A percentile compares a stretch with the other conserved stretches of the same genome.
Evolutionary conservation across 2,329 filamentous ascomycete genomes (phyloP).

Genomic region (Fusarium sacchari): DNA sequence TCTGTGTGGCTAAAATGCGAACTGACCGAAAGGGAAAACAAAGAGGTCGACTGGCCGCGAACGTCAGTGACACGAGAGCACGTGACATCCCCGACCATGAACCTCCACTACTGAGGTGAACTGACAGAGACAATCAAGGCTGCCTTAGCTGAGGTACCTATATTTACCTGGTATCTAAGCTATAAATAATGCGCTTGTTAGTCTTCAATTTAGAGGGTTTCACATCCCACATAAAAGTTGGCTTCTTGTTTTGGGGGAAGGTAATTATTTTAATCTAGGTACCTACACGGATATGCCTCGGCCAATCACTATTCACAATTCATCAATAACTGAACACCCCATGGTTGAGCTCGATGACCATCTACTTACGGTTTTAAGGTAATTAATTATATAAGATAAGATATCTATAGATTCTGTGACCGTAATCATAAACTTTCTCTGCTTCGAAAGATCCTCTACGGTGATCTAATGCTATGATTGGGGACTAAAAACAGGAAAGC

Average conservation of each 20-base stretch:
- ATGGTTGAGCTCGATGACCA: not conserved
- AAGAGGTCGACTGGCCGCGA: not conserved
- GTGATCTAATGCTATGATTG: not conserved
- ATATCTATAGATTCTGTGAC: not conserved
- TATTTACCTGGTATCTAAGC: too few relatives aligned
- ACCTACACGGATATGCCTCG: not conserved
- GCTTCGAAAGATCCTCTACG: not conserved
- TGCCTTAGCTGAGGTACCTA: not conserved
- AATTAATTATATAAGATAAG: too few relatives aligned
- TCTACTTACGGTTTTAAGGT: not conserved
- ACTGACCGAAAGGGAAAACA: slow-evolving; percentile 21
- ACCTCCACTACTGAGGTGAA: not conserved
- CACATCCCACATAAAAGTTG: not conserved
- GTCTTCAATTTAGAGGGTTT: not conserved
- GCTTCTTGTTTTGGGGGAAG: not conserved
- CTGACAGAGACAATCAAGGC: not conserved
- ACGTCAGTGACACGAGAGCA: slow-evolving; percentile 27
- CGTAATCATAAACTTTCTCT: not conserved
- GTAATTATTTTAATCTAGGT: not conserved
- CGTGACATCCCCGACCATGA: not conserved
- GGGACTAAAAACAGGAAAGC: too few relatives aligned
- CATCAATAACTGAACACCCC: not conserved
- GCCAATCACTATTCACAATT: not conserved
- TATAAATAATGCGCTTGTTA: not conserved
- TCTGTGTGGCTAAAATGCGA: slow-evolving; percentile 27